Conservation (phyloP, 2,329 filamentous ascomycete genomes). For the Botryotinia globosa region DNA sequence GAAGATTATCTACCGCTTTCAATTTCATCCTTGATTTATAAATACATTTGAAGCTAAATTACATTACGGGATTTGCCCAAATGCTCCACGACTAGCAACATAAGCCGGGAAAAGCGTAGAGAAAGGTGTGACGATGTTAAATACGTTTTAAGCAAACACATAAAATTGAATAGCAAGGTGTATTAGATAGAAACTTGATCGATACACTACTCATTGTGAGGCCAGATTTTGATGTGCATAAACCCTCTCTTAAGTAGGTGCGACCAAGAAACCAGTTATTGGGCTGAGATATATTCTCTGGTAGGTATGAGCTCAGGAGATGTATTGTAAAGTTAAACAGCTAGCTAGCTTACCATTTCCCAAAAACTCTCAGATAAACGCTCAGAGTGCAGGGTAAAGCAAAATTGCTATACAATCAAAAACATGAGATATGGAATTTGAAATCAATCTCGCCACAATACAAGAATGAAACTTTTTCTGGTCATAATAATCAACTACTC, state of each 20-base stretch:
- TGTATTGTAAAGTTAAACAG: background rate
- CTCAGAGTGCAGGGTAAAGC: background rate
- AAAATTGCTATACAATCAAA: background rate
- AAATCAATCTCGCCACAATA: background rate
- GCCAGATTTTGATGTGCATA: fast-evolving
- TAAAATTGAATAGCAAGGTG: background rate
- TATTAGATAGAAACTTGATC: background rate
- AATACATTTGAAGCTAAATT: too few relatives aligned
- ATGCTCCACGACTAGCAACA: too few relatives aligned
- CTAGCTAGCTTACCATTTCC: fast-evolving
- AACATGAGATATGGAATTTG: background rate
- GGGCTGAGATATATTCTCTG: too few relatives aligned
- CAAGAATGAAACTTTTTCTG: fast-evolving
- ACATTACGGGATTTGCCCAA: too few relatives aligned
- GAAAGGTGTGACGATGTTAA: too few relatives aligned
- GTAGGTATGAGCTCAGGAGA: background rate
- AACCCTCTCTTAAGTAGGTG: background rate
- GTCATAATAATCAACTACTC: background rate
- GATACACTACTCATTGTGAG: background rate
- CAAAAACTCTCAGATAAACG: fast-evolving
- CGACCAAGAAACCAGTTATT: too few relatives aligned
- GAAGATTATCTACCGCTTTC: too few relatives aligned
- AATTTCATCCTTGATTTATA: too few relatives aligned
- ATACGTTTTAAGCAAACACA: too few relatives aligned
- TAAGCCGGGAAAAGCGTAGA: too few relatives aligned